Evolutionary conservation across 208 protist species (phyloP).

Genomic region (Leptomonas pyrrhocoris): DNA sequence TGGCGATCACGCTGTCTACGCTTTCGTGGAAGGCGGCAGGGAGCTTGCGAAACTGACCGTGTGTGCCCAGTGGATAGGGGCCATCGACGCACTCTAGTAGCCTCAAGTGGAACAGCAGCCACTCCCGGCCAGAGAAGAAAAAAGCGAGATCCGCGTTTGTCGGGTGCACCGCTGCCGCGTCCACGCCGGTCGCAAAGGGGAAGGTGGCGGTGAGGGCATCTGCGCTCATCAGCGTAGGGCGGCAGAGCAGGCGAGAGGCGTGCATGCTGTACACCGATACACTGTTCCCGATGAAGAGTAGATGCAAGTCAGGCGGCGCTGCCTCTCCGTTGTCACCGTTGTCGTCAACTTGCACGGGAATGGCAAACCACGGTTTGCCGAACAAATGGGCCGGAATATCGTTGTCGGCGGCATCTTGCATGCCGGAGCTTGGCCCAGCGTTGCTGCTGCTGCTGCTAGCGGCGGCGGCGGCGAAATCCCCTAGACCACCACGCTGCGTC

Average conservation of each 20-base stretch:
- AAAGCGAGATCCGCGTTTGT: constrained; percentile 50
- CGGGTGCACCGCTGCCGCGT: constrained; percentile 50
- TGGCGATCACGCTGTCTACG: constrained; percentile 20
- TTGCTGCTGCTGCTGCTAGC: not conserved
- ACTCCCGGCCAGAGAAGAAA: constrained; percentile 63
- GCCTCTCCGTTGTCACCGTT: not conserved
- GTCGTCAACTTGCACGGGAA: constrained; percentile 2
- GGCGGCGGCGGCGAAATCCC: not conserved
- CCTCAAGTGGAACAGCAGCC: constrained; percentile 60
- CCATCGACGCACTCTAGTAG: constrained; percentile 26
- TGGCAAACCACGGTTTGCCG: constrained; percentile 26
- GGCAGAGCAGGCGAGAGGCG: constrained; percentile 32
- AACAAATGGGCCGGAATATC: constrained; percentile 12
- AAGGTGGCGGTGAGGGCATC: constrained; percentile 33
- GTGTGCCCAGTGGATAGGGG: constrained; percentile 16
- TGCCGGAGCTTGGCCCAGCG: not conserved
- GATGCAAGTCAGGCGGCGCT: not conserved
- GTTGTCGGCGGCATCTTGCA: not conserved
- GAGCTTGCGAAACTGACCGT: constrained; percentile 32
- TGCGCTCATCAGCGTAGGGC: constrained; percentile 35
- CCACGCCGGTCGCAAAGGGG: constrained; percentile 45
- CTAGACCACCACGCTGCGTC: too few relatives aligned
- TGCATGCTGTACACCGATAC: constrained; percentile 25
- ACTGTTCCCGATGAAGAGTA: constrained; percentile 34
- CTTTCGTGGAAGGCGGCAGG: constrained; percentile 30